Evolutionary conservation across 1,139 yeast genomes (phyloP), one percentile per base, ranked within the genome.

Genomic region (Ashbya aceris): DNA sequence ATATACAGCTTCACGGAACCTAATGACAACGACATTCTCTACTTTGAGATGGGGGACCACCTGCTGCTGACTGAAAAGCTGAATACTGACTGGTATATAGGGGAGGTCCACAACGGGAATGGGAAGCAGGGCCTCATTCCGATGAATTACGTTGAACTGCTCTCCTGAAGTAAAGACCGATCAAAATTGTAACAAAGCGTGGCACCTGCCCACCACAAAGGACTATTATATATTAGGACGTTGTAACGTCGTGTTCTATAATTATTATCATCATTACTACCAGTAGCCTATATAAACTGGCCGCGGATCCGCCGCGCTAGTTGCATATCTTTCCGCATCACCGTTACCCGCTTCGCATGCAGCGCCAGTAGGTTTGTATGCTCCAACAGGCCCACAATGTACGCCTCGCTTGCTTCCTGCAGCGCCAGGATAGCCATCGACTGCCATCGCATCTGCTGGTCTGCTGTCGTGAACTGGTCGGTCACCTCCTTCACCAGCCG

Each of bases 391-490:
- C 87, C 89, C 8, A 87, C 85, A 50, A 89, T 64, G 55, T 80
- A 89, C 2, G 96, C 95, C 60, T 87, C 96, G 34, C 91, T 77
- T 0, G 96, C 96, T 56, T 89, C 97, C 57, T 89, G 97, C 30
- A 89, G 66, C 2, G 96, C 96, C 56, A 83, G 58, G 11, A 89
- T 73, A 1, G 96, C 97, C 55, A 83, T 77, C 14, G 87, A 77
- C 58, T 89, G 96, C 96, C 96, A 89, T 55, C 93, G 73, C 41
- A 84, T 67, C 12, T 79, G 79, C 45, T 76, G 73, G 37, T 76
- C 78, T 26, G 64, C 68, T 4, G 60, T 45, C 11, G 64, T 60
- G 47, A 74, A 83, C 45, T 79, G 79, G 41, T 77, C 77, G 1
- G 94, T 84, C 1, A 89, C 83, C 51, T 89, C 96, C 45, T 86